Percentiles rank a stretch among this genome's conserved stretches.
Evolutionary conservation across 2,329 filamentous ascomycete species (phyloP).

Genomic region (Sclerotinia minor): DNA sequence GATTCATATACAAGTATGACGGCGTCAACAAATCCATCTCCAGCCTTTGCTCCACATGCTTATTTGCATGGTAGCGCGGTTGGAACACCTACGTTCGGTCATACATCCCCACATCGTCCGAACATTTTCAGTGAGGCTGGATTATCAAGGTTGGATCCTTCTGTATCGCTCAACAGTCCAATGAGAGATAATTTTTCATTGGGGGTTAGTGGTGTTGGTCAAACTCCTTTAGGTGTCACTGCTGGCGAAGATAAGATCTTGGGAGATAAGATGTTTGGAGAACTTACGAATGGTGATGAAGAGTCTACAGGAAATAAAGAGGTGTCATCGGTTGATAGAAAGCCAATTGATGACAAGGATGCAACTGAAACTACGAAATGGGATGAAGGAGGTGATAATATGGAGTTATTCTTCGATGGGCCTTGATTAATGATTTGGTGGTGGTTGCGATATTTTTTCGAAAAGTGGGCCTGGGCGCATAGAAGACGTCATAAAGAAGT

Average conservation of each 20-base stretch:
- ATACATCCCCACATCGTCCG: conserved; percentile 29
- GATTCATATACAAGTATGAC: conserved; percentile 38
- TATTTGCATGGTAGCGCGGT: conserved; percentile 36
- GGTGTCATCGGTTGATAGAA: not conserved
- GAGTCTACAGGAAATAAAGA: conserved; percentile 23
- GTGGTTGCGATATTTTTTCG: not conserved
- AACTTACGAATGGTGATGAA: conserved; percentile 39
- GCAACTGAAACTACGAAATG: conserved; percentile 30
- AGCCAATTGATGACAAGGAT: conserved; percentile 22
- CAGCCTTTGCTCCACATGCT: conserved; percentile 40
- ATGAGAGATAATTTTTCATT: conserved; percentile 36
- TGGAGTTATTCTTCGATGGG: conserved; percentile 37
- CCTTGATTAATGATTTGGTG: conserved; percentile 28
- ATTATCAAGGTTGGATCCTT: conserved; percentile 37
- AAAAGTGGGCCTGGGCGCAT: not conserved
- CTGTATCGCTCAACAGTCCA: conserved; percentile 35
- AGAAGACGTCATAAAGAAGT: not conserved
- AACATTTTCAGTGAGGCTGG: conserved; percentile 38
- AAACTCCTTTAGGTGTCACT: conserved; percentile 13
- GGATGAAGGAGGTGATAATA: conserved; percentile 33
- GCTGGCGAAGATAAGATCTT: conserved; percentile 32
- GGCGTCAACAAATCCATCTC: conserved; percentile 32
- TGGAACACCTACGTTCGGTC: conserved; percentile 31
- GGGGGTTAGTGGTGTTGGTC: not conserved
- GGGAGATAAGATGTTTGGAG: conserved; percentile 38